Evolutionary conservation across 1,284 basidiomycete genomes (phyloP).

Genomic region (Rhodotorula mucilaginosa): DNA sequence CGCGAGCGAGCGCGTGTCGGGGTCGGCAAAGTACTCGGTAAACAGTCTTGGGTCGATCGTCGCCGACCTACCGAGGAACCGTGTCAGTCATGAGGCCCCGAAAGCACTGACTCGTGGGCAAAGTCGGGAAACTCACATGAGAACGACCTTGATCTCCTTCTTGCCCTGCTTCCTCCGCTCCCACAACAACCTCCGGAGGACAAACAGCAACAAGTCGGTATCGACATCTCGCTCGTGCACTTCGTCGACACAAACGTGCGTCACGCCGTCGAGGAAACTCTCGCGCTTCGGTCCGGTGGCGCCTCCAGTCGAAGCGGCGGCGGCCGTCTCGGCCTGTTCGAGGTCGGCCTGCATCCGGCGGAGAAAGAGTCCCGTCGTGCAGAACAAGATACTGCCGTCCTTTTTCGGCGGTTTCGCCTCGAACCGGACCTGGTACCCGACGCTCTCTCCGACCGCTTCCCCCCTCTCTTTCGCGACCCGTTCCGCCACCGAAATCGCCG

Average conservation of each 20-base stretch:
- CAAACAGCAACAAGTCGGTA: slow-evolving; percentile 86
- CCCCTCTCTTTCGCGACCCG: slow-evolving; percentile 89
- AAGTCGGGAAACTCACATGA: slow-evolving; percentile 60
- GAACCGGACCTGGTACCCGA: slow-evolving; percentile 93
- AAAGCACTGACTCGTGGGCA: no score
- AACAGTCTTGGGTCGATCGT: slow-evolving; percentile 90
- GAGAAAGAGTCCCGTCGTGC: slow-evolving; percentile 89
- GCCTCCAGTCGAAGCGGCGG: background rate
- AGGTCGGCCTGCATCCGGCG: slow-evolving; percentile 81
- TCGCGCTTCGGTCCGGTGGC: slow-evolving; percentile 43
- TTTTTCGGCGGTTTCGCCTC: slow-evolving; percentile 75
- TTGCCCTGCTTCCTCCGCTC: slow-evolving; percentile 67
- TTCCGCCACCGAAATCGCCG: slow-evolving; percentile 88
- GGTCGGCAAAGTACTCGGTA: slow-evolving; percentile 77
- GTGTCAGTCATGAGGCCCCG: background rate
- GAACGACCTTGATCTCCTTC: slow-evolving; percentile 78
- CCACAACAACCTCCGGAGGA: slow-evolving; percentile 78
- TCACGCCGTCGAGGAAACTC: slow-evolving; percentile 70
- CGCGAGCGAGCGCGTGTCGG: slow-evolving; percentile 60
- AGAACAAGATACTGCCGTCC: slow-evolving; percentile 86
- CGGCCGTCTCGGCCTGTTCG: slow-evolving; percentile 36
- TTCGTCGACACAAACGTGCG: slow-evolving; percentile 92
- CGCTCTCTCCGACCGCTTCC: slow-evolving; percentile 65
- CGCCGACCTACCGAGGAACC: slow-evolving; percentile 58
- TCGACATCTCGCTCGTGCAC: slow-evolving; percentile 96